Percentiles rank a stretch among this genome's conserved stretches.
These are phyloP conservation scores for Cercospora sesami DNA, from an alignment of 2,329 filamentous ascomycete genomes.

Conservation along the genomic window DNA sequence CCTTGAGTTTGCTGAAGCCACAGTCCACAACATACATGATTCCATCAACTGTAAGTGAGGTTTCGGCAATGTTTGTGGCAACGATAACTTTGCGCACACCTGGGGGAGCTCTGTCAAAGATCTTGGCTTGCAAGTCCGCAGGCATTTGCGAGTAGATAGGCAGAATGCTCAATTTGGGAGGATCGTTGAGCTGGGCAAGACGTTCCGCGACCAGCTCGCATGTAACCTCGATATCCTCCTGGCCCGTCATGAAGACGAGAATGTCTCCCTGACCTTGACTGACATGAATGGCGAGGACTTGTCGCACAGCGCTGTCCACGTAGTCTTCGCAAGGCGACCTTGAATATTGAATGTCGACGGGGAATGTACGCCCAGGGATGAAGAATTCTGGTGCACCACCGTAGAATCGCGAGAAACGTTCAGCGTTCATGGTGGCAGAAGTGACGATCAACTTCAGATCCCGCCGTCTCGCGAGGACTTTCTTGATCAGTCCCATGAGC, in stretches of 20 bases:
- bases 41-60: slow-evolving; percentile 93
- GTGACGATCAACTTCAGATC: slow-evolving; percentile 97
- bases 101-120: slow-evolving; percentile 86
- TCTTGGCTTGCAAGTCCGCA: slow-evolving; percentile 94
- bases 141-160: slow-evolving; percentile 99
- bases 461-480: slow-evolving; percentile 82
- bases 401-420: slow-evolving; percentile 93
- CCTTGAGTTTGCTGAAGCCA: slow-evolving; percentile 95
- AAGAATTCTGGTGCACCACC: slow-evolving; percentile 94
- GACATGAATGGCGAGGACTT: slow-evolving; percentile 92
- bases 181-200: slow-evolving; percentile 85
- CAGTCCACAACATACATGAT: slow-evolving; percentile 99
- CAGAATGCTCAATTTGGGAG: slow-evolving; percentile 88
- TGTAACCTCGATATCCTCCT: slow-evolving; percentile 96
- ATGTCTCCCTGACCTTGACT: slow-evolving; percentile 93
- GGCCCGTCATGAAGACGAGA: slow-evolving; percentile 97
- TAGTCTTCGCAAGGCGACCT: slow-evolving; percentile 96
- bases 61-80: slow-evolving; percentile 97
- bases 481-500: slow-evolving; percentile 95
- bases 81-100: slow-evolving; percentile 97
- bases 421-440: slow-evolving; percentile 97
- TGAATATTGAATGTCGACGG: slow-evolving; percentile 94
- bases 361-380: slow-evolving; percentile 94
- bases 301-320: slow-evolving; percentile 93
- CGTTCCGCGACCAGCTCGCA: slow-evolving; percentile 90